Percentiles rank a stretch among this genome's conserved stretches.
These are phyloP conservation scores for Agaricus sinodeliciosus DNA, from an alignment of 768 basidiomycete genomes.

Conservation along the genomic window DNA sequence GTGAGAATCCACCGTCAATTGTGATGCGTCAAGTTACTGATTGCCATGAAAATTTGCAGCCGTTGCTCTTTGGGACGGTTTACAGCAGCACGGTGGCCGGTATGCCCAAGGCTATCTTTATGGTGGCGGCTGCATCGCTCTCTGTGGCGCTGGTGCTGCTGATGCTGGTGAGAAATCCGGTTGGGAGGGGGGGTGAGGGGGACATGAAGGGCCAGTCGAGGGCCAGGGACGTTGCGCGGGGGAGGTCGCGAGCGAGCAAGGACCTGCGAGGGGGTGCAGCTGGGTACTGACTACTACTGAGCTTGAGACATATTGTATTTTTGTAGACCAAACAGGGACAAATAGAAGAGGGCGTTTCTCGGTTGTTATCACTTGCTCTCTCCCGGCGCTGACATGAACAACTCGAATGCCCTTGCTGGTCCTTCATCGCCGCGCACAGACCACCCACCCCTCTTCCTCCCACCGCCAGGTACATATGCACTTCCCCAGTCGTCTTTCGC, in stretches of 20 bases:
- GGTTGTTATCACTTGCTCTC: conserved; percentile 19
- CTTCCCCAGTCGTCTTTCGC: not conserved
- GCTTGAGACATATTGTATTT: not conserved
- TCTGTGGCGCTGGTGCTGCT: conserved; percentile 28
- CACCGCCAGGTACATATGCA: conserved; percentile 29
- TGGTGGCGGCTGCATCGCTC: conserved; percentile 45
- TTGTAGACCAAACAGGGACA: not conserved
- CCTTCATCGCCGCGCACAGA: conserved; percentile 21
- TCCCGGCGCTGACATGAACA: conserved; percentile 33
- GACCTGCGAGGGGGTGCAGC: conserved; percentile 35
- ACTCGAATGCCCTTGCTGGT: conserved; percentile 32
- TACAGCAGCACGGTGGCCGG: conserved; percentile 64
- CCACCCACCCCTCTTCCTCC: conserved; percentile 30
- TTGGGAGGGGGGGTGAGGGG: conserved; percentile 13
- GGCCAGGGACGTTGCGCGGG: conserved; percentile 26
- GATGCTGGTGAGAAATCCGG: conserved; percentile 35
- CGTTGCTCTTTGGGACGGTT: conserved; percentile 65
- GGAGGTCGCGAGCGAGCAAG: conserved; percentile 42
- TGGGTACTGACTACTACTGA: too few relatives aligned
- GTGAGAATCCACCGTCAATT: conserved; percentile 21
- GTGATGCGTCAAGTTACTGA: conserved; percentile 5
- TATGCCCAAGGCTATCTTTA: conserved; percentile 69
- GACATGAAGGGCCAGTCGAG: conserved; percentile 14
- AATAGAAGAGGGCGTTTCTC: conserved; percentile 13
- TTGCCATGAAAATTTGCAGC: conserved; percentile 26